Evolutionary conservation across 768 basidiomycete genomes (phyloP).

Genomic region (Tremella fuciformis): DNA sequence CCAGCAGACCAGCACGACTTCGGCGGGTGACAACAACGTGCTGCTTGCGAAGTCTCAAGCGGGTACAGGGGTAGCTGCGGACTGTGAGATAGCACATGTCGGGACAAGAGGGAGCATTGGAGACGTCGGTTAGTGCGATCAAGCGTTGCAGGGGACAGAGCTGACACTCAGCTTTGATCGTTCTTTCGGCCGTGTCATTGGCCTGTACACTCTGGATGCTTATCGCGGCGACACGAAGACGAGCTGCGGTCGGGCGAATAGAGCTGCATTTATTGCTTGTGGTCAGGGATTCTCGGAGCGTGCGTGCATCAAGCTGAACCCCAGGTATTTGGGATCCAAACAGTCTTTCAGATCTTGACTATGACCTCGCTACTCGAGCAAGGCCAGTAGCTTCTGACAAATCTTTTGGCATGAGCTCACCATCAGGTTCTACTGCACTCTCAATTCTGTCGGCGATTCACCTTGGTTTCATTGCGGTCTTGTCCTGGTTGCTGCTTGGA

Average conservation of each 20-base stretch:
- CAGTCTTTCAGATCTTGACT: slow-evolving; percentile 71
- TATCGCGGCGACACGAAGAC: slow-evolving; percentile 63
- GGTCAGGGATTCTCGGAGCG: slow-evolving; percentile 11
- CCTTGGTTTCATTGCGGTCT: slow-evolving; percentile 67
- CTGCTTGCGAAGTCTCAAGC: slow-evolving; percentile 56
- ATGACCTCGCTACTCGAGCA: slow-evolving; percentile 76
- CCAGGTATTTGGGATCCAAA: slow-evolving; percentile 56
- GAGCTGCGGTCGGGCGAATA: slow-evolving; percentile 75
- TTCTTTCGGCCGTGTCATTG: slow-evolving; percentile 63
- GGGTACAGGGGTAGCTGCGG: slow-evolving; percentile 77
- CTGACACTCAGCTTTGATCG: slow-evolving; percentile 63
- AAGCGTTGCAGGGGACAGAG: not conserved
- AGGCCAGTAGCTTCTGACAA: slow-evolving; percentile 49
- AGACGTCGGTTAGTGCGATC: slow-evolving; percentile 64
- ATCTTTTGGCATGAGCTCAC: not conserved
- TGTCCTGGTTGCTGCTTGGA: slow-evolving; percentile 64
- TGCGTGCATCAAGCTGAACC: not conserved
- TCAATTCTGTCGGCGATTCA: slow-evolving; percentile 74
- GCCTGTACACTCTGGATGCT: slow-evolving; percentile 68
- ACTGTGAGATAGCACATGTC: slow-evolving; percentile 70
- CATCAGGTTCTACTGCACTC: slow-evolving; percentile 60
- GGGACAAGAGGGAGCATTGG: slow-evolving; percentile 56
- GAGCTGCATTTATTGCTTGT: slow-evolving; percentile 51
- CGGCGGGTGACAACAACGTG: slow-evolving; percentile 55
- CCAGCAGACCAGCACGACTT: slow-evolving; percentile 15